These are phyloP conservation scores for Aspergillus japonicus DNA, from an alignment of 2,329 filamentous ascomycete genomes.

Conservation along the genomic window DNA sequence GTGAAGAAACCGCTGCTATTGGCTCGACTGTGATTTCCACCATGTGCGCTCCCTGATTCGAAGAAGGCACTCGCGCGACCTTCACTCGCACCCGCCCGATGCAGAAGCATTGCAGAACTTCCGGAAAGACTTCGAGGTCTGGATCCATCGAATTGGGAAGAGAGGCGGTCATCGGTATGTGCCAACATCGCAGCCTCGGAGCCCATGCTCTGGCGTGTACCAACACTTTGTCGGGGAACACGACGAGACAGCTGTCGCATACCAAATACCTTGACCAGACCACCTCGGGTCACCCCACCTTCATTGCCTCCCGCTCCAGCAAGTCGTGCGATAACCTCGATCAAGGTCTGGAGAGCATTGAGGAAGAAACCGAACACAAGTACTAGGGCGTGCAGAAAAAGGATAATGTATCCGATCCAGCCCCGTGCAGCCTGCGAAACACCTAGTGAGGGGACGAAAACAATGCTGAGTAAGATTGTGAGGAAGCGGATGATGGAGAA, in stretches of 20 bases:
- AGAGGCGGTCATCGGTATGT: constrained; percentile 64
- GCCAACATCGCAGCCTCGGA: constrained; percentile 80
- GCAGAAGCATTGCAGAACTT: constrained; percentile 62
- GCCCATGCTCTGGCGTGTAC: constrained; percentile 74
- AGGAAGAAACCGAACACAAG: constrained; percentile 90
- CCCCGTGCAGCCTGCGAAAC: constrained; percentile 78
- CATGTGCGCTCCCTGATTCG: constrained; percentile 52
- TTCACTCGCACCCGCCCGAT: constrained; percentile 47
- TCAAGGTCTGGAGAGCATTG: constrained; percentile 83
- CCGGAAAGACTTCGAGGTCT: constrained; percentile 60
- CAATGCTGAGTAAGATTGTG: constrained; percentile 71
- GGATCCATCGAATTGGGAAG: constrained; percentile 52
- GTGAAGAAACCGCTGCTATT: constrained; percentile 64
- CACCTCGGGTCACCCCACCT: constrained; percentile 69
- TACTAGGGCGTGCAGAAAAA: constrained; percentile 80
- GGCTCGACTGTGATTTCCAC: constrained; percentile 51
- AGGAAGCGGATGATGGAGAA: constrained; percentile 77
- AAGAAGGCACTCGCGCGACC: constrained; percentile 52
- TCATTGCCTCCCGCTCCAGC: constrained; percentile 79
- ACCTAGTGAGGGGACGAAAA: constrained; percentile 80
- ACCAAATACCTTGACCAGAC: constrained; percentile 81
- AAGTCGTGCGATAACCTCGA: constrained; percentile 82
- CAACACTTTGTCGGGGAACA: constrained; percentile 60
- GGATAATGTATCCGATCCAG: constrained; percentile 92
- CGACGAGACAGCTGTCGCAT: constrained; percentile 83